A percentile compares a stretch with the other conserved stretches of the same genome.
Evolutionary conservation across 768 basidiomycete species (phyloP).

Genomic region (Gymnopilus junonius): DNA sequence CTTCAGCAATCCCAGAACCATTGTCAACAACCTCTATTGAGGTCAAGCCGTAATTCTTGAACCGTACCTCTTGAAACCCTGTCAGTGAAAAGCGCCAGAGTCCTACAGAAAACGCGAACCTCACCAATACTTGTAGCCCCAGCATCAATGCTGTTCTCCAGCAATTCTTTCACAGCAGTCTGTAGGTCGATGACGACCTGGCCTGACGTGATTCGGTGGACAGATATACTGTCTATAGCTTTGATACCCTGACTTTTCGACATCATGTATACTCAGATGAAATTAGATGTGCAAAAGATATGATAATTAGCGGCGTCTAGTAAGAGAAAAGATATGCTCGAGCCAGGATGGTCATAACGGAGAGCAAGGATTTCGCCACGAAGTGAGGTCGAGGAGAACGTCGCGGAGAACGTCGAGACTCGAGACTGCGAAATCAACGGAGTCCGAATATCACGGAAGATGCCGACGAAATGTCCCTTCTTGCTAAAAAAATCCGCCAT

Average conservation of each 20-base stretch:
- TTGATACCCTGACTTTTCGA: constrained; percentile 35
- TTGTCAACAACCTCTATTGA: constrained; percentile 92
- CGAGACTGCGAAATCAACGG: not conserved
- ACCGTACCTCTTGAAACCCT: constrained; percentile 71
- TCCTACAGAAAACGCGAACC: constrained; percentile 21
- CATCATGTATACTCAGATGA: not conserved
- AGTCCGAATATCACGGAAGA: not conserved
- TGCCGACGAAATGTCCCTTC: not conserved
- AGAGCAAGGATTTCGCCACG: no score
- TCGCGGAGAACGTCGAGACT: not conserved
- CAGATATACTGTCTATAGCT: constrained; percentile 75
- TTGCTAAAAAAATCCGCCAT: no score
- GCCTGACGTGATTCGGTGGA: constrained; percentile 91
- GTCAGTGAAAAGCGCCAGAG: not conserved
- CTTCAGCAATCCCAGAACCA: constrained; percentile 80
- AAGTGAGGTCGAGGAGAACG: no score
- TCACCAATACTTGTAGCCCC: constrained; percentile 85
- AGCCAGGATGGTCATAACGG: not conserved
- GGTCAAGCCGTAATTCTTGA: constrained; percentile 85
- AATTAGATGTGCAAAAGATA: not conserved
- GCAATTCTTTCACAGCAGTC: constrained; percentile 92
- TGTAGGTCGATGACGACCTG: constrained; percentile 95
- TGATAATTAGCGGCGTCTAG: not conserved
- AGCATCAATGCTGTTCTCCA: constrained; percentile 96
- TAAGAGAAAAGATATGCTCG: not conserved